Conservation (phyloP, 352 stramenopile species). For the Phytopythium helicoides region DNA sequence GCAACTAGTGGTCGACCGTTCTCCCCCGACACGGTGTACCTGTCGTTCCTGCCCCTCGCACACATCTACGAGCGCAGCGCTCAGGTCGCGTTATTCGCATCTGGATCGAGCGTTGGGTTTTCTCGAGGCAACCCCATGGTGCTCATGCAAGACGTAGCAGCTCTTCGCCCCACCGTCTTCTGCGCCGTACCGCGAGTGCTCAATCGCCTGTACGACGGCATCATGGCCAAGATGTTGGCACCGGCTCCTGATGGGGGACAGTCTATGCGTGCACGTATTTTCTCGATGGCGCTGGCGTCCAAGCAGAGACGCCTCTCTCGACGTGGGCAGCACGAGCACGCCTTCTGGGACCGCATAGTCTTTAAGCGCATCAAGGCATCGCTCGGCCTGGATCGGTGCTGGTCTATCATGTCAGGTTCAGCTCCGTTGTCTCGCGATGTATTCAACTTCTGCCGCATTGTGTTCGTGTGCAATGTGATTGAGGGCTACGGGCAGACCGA, state of each 20-base stretch:
- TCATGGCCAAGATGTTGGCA: constrained; percentile 78
- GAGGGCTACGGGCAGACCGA: constrained; percentile 98
- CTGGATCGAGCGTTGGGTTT: constrained; percentile 90
- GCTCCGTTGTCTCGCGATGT: constrained; percentile 92
- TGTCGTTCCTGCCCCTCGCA: constrained; percentile 95
- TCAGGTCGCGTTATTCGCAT: constrained; percentile 51
- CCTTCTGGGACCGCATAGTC: constrained; percentile 93
- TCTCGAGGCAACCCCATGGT: constrained; percentile 88
- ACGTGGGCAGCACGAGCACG: constrained; percentile 42
- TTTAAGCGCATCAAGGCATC: constrained; percentile 93
- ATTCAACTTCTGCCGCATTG: constrained; percentile 93
- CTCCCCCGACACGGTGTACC: constrained; percentile 77
- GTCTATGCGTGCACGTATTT: constrained; percentile 31
- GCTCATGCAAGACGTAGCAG: constrained; percentile 91
- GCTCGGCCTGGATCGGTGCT: constrained; percentile 82
- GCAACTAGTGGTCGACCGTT: constrained; percentile 40
- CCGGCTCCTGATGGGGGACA: constrained; percentile 19
- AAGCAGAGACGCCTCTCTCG: constrained; percentile 66
- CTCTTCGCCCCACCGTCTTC: constrained; percentile 91
- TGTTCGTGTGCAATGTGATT: constrained; percentile 83
- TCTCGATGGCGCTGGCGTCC: constrained; percentile 64
- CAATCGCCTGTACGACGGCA: constrained; percentile 96
- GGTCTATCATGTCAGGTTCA: constrained; percentile 93
- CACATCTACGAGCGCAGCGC: constrained; percentile 95
- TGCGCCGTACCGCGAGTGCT: constrained; percentile 92